Evolutionary conservation across 2,329 filamentous ascomycete genomes (phyloP), one percentile per base, ranked within the genome.

Genomic region (Mycogone perniciosa): DNA sequence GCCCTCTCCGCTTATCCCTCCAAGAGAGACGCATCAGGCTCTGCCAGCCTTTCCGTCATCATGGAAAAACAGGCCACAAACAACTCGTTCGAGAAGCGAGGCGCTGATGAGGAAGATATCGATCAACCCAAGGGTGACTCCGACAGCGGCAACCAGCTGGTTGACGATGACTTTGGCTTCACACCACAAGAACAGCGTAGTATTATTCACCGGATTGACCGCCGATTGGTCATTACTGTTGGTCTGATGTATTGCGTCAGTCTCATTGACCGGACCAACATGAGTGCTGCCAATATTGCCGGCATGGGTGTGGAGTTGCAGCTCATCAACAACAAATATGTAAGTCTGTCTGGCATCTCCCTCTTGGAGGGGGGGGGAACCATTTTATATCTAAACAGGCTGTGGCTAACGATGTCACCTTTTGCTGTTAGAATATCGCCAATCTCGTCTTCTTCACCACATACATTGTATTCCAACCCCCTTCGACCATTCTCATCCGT

Each of bases 231-330:
- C 38, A 62, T 76, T 4, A 82, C 77, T 1, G 78, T 82, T 4
- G 84, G 84, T 20, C 62, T 76, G 56, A 77, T 89, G 70, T 91
- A 91, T 67, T 88, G 85, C 63, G 75, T 88, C 59, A 85, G 80
- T 56, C 70, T 92, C 53, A 88, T 92, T 81, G 88, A 93, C 62
- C 76, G 88, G 31, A 89, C 85, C 2, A 92, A 92, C 66, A 69
- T 91, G 63, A 80, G 80, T n/a, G 74, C 80, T 26, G 87, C 86
- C 38, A 80, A 80, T 42, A 85, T 92, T 63, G 87, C 88, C 20
- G 88, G 79, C 47, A 79, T 81, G 76, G 60, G 62, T 11, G 56
- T 55, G 1, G 79, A 81, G 44, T 65, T 82, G 29, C 43, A 61
- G 3, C 64, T 82, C 2, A 62, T 70, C 1, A 72, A 70, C 5